Evolutionary conservation across 2,329 filamentous ascomycete species (phyloP).

Genomic region (Aspergillus sp.): DNA sequence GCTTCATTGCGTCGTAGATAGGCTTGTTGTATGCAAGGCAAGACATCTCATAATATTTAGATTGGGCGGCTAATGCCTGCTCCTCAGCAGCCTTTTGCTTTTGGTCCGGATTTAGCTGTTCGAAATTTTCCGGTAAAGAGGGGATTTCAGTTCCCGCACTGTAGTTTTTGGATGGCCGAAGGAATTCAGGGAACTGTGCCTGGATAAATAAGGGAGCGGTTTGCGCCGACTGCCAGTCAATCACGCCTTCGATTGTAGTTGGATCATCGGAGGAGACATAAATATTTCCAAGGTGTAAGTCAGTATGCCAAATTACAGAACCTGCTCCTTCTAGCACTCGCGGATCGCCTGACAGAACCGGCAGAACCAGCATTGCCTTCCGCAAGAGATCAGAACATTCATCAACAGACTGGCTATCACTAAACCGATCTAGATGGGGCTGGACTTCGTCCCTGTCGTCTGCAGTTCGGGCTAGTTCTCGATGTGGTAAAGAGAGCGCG

Average conservation of each 20-base stretch:
- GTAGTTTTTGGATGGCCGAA: constrained; percentile 20
- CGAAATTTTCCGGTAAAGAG: constrained; percentile 17
- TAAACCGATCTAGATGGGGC: constrained; percentile 14
- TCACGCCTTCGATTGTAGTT: constrained; percentile 23
- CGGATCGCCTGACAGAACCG: constrained; percentile 17
- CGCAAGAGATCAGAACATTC: constrained; percentile 19
- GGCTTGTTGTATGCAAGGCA: constrained; percentile 19
- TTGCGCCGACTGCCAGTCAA: constrained; percentile 27
- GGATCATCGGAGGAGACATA: constrained; percentile 21
- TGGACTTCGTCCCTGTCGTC: constrained; percentile 11
- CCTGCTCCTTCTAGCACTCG: constrained; percentile 11
- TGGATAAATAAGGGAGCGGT: constrained; percentile 24
- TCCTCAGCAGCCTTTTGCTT: constrained; percentile 10
- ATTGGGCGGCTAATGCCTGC: constrained; percentile 13
- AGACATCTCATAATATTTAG: constrained; percentile 27
- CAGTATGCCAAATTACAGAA: constrained; percentile 21
- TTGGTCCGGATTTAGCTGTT: constrained; percentile 13
- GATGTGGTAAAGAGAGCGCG: constrained; percentile 15
- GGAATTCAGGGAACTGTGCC: constrained; percentile 21
- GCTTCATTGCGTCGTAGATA: constrained; percentile 20
- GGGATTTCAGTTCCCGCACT: constrained; percentile 14
- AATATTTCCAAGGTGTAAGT: constrained; percentile 27
- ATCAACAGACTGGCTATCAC: constrained; percentile 15
- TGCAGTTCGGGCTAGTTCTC: constrained; percentile 12
- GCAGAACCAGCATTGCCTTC: constrained; percentile 14